Evolutionary conservation across 2,329 filamentous ascomycete species (phyloP), one percentile per base, ranked within the genome.

Genomic region (Xylariaceae sp.): DNA sequence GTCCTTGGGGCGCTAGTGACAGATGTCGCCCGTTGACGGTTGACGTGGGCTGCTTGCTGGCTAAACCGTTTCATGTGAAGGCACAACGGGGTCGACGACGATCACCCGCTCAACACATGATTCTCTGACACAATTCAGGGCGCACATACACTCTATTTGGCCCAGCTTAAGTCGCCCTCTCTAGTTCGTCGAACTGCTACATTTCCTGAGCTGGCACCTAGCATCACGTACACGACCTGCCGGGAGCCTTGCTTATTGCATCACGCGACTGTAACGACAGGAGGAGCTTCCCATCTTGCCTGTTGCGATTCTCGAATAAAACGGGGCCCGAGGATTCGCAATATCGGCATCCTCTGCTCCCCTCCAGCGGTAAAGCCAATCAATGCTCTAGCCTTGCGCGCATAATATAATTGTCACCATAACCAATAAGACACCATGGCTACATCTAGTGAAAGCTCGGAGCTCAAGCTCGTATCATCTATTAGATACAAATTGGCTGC

Each of bases 401-500:
- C 31, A 47, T 51, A 12, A 32, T 39, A 27, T 30, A n/a, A 11
- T 39, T 4, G 29, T 45, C 31, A 45, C 50, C 30, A 7, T 43
- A 41, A 6, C 39, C 43, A 51, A 34, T 34, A 39, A 46, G 27
- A n/a, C 54, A 55, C 29, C 7, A 70, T 70, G 68, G 61, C 66
- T 49, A 59, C 67, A 51, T 63, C 65, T 26, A 60, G 58, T 41
- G 68, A 69, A 45, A 58, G 55, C 9, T 54, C 67, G 5, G 67
- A 68, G 57, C 66, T 68, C n/a, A 67, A 60, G 60, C 60, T 68
- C 52, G 62, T 70, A 30, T 68, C 67, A 7, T 65, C 67, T 6
- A 69, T 70, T 51, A 64, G 68, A 41, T 70, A 66, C 51, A 69
- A 67, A 46, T 55, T 70, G 19, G 68, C 68, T 6, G 64, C 60